Conservation (phyloP, 2,329 filamentous ascomycete genomes). For the Monosporascus ibericus region DNA sequence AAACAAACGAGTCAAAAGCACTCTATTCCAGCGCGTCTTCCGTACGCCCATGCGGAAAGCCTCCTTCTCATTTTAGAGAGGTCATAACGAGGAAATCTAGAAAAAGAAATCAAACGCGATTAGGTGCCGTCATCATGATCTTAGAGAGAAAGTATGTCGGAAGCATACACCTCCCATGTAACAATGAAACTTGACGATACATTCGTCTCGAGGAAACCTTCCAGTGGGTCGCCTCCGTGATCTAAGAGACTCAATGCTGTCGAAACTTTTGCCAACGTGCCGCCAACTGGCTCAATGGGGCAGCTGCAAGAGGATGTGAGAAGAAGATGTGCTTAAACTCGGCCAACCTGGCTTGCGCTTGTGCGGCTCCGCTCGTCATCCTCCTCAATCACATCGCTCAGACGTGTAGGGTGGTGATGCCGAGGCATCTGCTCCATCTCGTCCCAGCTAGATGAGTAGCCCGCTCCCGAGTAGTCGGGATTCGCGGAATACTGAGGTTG, state of each 20-base stretch:
- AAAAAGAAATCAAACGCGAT: no score
- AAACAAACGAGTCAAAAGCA: conserved; percentile 3
- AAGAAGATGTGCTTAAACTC: conserved; percentile 21
- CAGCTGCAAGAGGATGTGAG: background rate
- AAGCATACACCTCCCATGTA: no score
- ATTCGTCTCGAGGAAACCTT: no score
- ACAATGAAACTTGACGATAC: no score
- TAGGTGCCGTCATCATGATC: no score
- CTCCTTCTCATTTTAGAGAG: background rate
- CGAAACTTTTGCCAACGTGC: no score
- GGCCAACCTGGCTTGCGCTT: conserved; percentile 59
- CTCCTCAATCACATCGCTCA: conserved; percentile 84
- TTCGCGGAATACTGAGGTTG: conserved; percentile 30
- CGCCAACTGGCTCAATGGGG: background rate
- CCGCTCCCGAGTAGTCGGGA: conserved; percentile 61
- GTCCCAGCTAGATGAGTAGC: conserved; percentile 70
- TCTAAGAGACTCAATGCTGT: no score
- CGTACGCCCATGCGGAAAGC: background rate
- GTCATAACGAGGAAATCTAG: conserved; percentile 5
- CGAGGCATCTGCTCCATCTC: conserved; percentile 48
- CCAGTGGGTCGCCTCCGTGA: no score
- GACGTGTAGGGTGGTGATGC: conserved; percentile 80
- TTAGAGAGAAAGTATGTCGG: no score
- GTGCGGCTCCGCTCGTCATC: conserved; percentile 77
- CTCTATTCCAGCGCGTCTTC: background rate